Conservation (phyloP, 2,329 filamentous ascomycete species). For the Clonostachys solani region DNA sequence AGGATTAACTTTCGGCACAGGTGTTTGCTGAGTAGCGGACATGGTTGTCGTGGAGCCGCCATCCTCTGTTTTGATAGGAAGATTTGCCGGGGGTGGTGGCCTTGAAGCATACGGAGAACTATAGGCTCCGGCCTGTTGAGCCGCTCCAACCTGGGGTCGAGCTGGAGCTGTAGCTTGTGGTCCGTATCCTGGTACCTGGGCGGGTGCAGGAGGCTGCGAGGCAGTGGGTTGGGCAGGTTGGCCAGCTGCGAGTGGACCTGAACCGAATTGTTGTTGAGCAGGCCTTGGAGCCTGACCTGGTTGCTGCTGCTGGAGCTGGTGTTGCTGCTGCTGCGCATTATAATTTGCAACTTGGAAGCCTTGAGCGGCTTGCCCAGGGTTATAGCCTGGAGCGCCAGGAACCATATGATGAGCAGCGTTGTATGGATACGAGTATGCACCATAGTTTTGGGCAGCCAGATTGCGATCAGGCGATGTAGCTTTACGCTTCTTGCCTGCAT, state of each 20-base stretch:
- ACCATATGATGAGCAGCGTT: conserved; percentile 25
- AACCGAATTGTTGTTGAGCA: background rate
- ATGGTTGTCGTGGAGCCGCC: background rate
- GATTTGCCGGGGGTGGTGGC: background rate
- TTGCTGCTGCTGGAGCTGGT: background rate
- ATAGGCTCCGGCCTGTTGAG: background rate
- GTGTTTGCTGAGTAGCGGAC: background rate
- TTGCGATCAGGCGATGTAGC: conserved; percentile 46
- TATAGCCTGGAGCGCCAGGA: conserved; percentile 21
- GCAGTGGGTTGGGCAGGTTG: background rate
- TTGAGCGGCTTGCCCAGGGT: conserved; percentile 22
- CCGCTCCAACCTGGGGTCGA: background rate
- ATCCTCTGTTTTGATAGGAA: background rate
- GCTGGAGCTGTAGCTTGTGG: background rate
- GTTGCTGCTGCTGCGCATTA: conserved; percentile 16
- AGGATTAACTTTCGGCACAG: too few species aligned
- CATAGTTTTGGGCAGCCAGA: conserved; percentile 28
- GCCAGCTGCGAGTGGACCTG: too few species aligned
- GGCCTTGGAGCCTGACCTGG: background rate
- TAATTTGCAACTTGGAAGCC: conserved; percentile 28
- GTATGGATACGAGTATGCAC: conserved; percentile 27
- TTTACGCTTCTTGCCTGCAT: conserved; percentile 58
- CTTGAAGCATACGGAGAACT: background rate
- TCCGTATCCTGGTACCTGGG: background rate
- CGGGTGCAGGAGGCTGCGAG: background rate